Base-by-base conservation (phyloP, 768 basidiomycete genomes). In the Boletus barrowsii region DNA sequence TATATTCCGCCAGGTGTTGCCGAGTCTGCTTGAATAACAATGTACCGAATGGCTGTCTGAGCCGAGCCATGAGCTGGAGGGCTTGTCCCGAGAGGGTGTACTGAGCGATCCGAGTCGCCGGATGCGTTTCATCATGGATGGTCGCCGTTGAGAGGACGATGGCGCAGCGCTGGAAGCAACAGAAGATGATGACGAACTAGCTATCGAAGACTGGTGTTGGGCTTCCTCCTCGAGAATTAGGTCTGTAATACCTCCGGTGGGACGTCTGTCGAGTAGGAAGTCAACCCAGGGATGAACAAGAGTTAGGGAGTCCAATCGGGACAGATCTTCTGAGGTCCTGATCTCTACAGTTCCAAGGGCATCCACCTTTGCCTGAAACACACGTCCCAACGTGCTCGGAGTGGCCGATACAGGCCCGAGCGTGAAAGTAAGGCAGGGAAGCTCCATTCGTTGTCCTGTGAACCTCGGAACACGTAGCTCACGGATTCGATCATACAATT, bases 211-310 rank as follows among this genome's bases (percentile, higher is more conserved):
- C 14, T 6, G 41, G 10, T 5, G 32, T 7, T 32, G n/a, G 5
- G 1, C 14, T 0, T 2, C 15, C 14, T 42, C 36, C 8, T 17
- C 30, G 0, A 30, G 24, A 35, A n/a, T 30, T 5, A 17, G 11
- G 4, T 42, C 32, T 32, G 39, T 3, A 18, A 53, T 8, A n/a
- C 24, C 10, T 32, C 29, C 20, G 17, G 51, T 26, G 5, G 35
- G 42, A 15, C 20, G 45, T 45, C 57, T 39, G 22, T 54, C 58
- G 1, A 59, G 60, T 5, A 60, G 52, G 11, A 50, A 54, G 42
- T 47, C 47, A 1, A 60, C 49, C 57, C 59, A 60, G 3, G 59
- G 59, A 42, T 60, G 49, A 20, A 59, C 22, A 13, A 60, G 48
- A 17, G 10, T 22, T 0, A 60, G 22, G 5, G 45, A 40, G 3